These are phyloP conservation scores for Podochytrium sp. DNA, from an alignment of 192 early-diverging fungal genomes.

Conservation along the genomic window DNA sequence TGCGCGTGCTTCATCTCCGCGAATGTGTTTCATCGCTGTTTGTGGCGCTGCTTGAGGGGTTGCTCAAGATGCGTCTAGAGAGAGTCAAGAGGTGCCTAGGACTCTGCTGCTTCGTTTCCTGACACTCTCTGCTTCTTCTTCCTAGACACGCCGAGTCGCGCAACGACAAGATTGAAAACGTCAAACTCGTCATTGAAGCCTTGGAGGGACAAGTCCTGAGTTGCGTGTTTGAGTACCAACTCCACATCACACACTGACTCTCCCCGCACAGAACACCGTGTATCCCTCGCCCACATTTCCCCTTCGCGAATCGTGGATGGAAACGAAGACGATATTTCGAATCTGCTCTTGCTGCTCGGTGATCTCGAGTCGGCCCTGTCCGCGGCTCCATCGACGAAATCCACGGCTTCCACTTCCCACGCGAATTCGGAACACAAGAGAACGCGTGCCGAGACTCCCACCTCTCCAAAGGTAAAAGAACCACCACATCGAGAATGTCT, in stretches of 20 bases:
- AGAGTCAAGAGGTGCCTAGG: not conserved
- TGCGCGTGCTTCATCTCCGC: not conserved
- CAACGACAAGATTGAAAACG: constrained; percentile 1
- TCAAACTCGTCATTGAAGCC: not conserved
- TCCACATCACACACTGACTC: not conserved
- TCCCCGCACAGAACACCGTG: too few relatives aligned
- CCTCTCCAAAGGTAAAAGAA: not conserved
- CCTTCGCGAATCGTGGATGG: constrained; percentile 7
- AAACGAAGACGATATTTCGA: not conserved
- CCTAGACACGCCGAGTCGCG: not conserved
- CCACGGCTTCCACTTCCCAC: not conserved
- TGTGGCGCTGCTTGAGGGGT: constrained; percentile 23
- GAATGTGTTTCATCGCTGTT: constrained; percentile 33
- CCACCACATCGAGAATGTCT: too few relatives aligned
- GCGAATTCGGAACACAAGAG: not conserved
- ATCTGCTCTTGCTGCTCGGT: constrained; percentile 11
- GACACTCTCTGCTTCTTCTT: not conserved
- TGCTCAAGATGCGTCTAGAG: not conserved
- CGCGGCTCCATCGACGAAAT: not conserved
- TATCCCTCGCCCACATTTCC: constrained; percentile 24
- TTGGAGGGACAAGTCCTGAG: not conserved
- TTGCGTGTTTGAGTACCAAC: not conserved
- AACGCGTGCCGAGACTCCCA: not conserved
- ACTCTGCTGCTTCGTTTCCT: not conserved
- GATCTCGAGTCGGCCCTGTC: not conserved